Base-by-base conservation (phyloP, 73 alveolate genomes). In the Blepharisma japonicum region DNA sequence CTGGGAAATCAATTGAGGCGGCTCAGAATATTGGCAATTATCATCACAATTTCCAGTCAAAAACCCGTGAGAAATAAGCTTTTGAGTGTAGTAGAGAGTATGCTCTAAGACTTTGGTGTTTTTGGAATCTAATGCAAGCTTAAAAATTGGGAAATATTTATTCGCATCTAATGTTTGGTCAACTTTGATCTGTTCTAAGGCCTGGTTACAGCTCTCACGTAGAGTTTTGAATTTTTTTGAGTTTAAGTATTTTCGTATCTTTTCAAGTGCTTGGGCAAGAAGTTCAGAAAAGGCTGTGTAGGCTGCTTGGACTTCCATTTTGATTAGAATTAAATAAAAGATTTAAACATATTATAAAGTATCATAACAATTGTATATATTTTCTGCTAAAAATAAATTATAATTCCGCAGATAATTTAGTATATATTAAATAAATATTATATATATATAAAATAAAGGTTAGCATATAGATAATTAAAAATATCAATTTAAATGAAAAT, bases 11-110 rank as follows among this genome's bases (percentile, higher is more conserved):
- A 86, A 54, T 32, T 77, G 77, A 6, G 78, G 66, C 7, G 81
- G 81, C 18, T 72, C 81, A 45, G 67, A 14, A 53, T 53, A 53
- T 53, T 11, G n/a, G 67, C 67, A 53, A 53, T 11, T 53, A 53
- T 88, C 95, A 47, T 80, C 86, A 45, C 90, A 80, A 45, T 84
- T 85, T 47, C 95, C 95, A 49, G 80, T 90, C 47, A 88, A 47
- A 68, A 84, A 85, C 14, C 83, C 92, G 55, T 84, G 71, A n/a
- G 92, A 84, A 9, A 88, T 85, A 14, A 88, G 89, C 48, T 88
- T 88, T 81, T 88, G 86, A 38, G 84, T 68, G 8, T 51, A 49
- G 83, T 86, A 79, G 4, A 88, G 90, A 71, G 83, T 78, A 47
- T 38, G 66, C 45, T 84, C 95, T 54, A 61, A 61, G 9, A 88